These are phyloP conservation scores for Cryptosporidium andersoni DNA, from an alignment of 169 alveolate species.

Conservation along the genomic window DNA sequence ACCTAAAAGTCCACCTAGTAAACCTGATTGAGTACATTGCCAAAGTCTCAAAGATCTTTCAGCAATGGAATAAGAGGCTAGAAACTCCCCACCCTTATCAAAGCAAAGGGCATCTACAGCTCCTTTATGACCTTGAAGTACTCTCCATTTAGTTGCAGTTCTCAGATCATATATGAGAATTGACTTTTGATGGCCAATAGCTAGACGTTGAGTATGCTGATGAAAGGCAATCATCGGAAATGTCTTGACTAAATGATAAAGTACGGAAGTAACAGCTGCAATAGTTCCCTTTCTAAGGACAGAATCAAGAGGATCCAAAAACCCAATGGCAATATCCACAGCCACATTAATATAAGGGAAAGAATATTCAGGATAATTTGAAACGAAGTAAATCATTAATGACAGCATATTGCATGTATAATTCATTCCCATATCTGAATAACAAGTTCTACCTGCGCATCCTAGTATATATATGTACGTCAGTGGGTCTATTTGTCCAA, in stretches of 20 bases:
- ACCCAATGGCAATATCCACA: constrained; percentile 63
- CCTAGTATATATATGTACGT: constrained; percentile 63
- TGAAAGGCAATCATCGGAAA: constrained; percentile 81
- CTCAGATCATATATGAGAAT: constrained; percentile 79
- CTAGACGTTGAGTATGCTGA: constrained; percentile 80
- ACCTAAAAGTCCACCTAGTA: constrained; percentile 67
- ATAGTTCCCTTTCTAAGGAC: constrained; percentile 72
- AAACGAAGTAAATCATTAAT: constrained; percentile 56
- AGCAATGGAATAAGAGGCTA: constrained; percentile 73
- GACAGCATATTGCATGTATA: constrained; percentile 64
- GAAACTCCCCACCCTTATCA: constrained; percentile 71
- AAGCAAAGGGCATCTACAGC: constrained; percentile 70
- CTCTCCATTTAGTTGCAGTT: constrained; percentile 80
- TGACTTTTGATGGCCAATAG: constrained; percentile 75
- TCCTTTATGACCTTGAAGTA: constrained; percentile 75
- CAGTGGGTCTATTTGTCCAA: constrained; percentile 56
- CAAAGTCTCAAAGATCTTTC: constrained; percentile 72
- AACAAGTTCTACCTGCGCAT: constrained; percentile 54
- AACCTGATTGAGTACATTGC: constrained; percentile 73
- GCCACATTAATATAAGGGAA: constrained; percentile 64
- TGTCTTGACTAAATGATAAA: constrained; percentile 76
- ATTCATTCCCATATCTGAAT: constrained; percentile 59
- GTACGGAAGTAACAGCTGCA: constrained; percentile 78
- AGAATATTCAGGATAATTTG: constrained; percentile 57
- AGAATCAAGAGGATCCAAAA: constrained; percentile 72